Evolutionary conservation across 2,329 filamentous ascomycete genomes (phyloP), one percentile per base, ranked within the genome.

Genomic region (Alternaria sp.): DNA sequence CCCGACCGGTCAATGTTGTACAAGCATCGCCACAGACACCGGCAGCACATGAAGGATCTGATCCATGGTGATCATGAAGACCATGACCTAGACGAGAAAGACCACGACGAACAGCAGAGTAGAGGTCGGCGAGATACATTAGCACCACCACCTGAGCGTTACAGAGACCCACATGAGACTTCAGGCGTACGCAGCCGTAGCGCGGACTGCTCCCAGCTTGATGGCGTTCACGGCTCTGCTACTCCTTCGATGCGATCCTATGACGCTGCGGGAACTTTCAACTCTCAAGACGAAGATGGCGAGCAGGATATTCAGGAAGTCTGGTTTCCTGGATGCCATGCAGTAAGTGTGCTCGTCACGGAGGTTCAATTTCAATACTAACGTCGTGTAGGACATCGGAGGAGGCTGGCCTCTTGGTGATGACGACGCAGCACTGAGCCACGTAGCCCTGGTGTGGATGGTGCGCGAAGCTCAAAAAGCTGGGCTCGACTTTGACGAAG

Each of bases 281-380:
- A 73, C 17, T 70, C 69, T 25, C 73, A 75, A 25, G 74, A 76
- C 13, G 78, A 82, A 0, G 81, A 83, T 6, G 82, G 82, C 0
- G 83, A 85, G 1, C 91, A 94, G 72, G 91, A 95, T 68, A 90
- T 95, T 51, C 87, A 92, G 62, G 92, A 96, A 72, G 86, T 95
- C 1, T 92, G 90, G 90, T 96, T 96, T 71, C 85, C 91, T 0
- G 92, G 92, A 9, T 89, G 90, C 11, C 92, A 96, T 66, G 92
- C 88, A 2, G 79, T 81, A 66, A 69, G 76, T 72, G 2, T 15
- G 13, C 12, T 4, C 25, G 13, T 19, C 17, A 26, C 17, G 21
- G 4, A 40, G 13, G 12, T 6, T 9, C 25, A 19, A 4, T 25
- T 10, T 17, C 40, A 21, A 44, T 17, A 54, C 65, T 74, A 52